These are phyloP conservation scores for Roridomyces roridus DNA, from an alignment of 768 basidiomycete species.

Conservation along the genomic window DNA sequence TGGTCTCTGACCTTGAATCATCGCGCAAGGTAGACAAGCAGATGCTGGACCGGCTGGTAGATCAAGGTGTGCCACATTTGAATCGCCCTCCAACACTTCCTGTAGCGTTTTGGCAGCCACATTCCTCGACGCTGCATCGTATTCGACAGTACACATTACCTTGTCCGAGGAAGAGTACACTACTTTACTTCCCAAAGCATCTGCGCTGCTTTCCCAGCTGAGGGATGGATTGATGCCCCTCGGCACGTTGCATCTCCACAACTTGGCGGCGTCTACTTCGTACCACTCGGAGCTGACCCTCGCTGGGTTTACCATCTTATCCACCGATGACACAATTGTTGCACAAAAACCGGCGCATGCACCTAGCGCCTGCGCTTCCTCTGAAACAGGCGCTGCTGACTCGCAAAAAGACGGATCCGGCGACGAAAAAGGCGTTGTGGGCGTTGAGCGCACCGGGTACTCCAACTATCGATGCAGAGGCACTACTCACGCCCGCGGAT, in stretches of 20 bases:
- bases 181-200: constrained; percentile 56
- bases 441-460: constrained; percentile 73
- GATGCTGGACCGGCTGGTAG: constrained; percentile 82
- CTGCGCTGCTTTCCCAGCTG: constrained; percentile 65
- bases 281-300: constrained; percentile 67
- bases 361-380: constrained; percentile 44
- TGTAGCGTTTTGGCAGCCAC: constrained; percentile 52
- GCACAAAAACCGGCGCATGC: constrained; percentile 74
- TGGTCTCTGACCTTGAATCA: constrained; percentile 65
- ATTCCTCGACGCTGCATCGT: constrained; percentile 56
- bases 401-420: constrained; percentile 61
- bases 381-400: constrained; percentile 60
- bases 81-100: constrained; percentile 1
- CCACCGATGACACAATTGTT: constrained; percentile 53
- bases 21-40: constrained; percentile 72
- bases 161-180: constrained; percentile 68
- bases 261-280: constrained; percentile 49
- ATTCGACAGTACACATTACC: constrained; percentile 72
- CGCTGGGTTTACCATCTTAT: constrained; percentile 68
- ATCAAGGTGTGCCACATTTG: constrained; percentile 61
- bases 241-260: constrained; percentile 72
- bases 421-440: constrained; percentile 91
- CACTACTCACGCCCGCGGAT: constrained; percentile 85
- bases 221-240: constrained; percentile 64
- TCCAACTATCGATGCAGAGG: constrained; percentile 80